phyloP scores from a whole-genome alignment of 2,329 filamentous ascomycete genomes.

The Microcera coccophila region DNA sequence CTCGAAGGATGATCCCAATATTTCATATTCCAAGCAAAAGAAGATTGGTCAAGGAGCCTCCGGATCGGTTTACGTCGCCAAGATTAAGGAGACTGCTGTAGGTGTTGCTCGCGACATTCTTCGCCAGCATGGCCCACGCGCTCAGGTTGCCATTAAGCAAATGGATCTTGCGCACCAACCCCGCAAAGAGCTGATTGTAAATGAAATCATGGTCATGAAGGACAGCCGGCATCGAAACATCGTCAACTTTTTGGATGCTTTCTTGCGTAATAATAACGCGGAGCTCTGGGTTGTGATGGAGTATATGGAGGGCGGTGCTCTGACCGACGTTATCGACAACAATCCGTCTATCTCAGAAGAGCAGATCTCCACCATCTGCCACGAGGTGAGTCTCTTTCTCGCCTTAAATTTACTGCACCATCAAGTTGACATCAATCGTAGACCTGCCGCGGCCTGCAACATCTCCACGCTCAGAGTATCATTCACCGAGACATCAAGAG shows the following conservation, averaged over 20 bases:
- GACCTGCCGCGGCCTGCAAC: constrained; percentile 93
- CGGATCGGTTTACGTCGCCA: constrained; percentile 95
- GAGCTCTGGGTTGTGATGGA: constrained; percentile 99
- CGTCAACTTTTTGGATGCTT: constrained; percentile 97
- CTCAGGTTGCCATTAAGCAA: constrained; percentile 97
- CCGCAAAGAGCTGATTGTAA: constrained; percentile 96
- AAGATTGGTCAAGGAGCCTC: constrained; percentile 99
- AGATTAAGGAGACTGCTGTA: constrained; percentile 83
- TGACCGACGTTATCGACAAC: constrained; percentile 99
- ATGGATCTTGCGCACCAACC: constrained; percentile 98
- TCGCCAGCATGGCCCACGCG: constrained; percentile 72
- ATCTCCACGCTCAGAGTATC: constrained; percentile 92
- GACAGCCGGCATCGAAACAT: constrained; percentile 98
- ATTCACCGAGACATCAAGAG: constrained; percentile 99
- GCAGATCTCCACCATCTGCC: constrained; percentile 95
- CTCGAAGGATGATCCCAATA: constrained; percentile 88
- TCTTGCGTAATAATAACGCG: constrained; percentile 87
- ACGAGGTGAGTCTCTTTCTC: constrained; percentile 66
- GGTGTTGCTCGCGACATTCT: constrained; percentile 80
- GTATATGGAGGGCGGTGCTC: constrained; percentile 96
- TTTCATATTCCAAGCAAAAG: constrained; percentile 98
- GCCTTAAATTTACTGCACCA: too few species aligned
- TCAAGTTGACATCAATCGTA: too few species aligned
- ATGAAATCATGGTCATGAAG: constrained; percentile 99
- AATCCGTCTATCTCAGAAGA: constrained; percentile 91